Percentiles rank a stretch among this genome's conserved stretches.
Conservation (phyloP, 495 filamentous ascomycete genomes). For the Penicillium chermesinum region DNA sequence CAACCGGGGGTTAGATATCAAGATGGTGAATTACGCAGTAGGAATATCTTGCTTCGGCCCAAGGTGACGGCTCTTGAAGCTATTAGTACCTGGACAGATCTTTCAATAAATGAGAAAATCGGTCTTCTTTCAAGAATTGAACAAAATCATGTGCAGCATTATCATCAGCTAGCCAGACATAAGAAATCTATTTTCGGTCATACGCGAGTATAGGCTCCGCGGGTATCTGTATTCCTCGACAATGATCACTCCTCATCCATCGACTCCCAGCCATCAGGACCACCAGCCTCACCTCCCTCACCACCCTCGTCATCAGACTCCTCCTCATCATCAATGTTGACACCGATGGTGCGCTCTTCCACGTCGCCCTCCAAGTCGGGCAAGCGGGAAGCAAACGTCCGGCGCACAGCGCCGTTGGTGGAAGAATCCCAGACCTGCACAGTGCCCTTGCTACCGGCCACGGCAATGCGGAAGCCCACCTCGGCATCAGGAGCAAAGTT, state of each 20-base stretch:
- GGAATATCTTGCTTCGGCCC: too few species aligned
- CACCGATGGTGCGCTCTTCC: conserved; percentile 70
- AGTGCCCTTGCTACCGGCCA: conserved; percentile 91
- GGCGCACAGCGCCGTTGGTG: conserved; percentile 85
- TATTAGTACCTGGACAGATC: too few species aligned
- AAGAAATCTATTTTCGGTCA: conserved; percentile 25
- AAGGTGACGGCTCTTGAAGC: too few species aligned
- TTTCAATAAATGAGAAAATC: too few species aligned
- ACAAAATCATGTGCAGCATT: background rate
- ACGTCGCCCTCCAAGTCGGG: conserved; percentile 53
- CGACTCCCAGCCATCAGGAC: conserved; percentile 68
- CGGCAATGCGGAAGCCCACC: conserved; percentile 84
- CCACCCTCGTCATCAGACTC: conserved; percentile 59
- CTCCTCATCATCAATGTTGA: conserved; percentile 61
- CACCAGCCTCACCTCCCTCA: conserved; percentile 42
- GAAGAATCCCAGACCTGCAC: conserved; percentile 96
- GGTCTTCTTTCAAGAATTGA: too few species aligned
- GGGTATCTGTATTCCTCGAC: conserved; percentile 20
- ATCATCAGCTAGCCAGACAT: background rate
- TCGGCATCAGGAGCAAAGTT: conserved; percentile 82
- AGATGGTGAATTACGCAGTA: too few species aligned
- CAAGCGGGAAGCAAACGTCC: conserved; percentile 74
- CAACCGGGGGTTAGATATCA: too few species aligned
- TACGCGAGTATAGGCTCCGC: conserved; percentile 19
- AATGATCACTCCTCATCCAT: conserved; percentile 74